Evolutionary conservation across 1,284 basidiomycete species (phyloP), one percentile per base, ranked within the genome.

Genomic region (Fomitopsis betulina): DNA sequence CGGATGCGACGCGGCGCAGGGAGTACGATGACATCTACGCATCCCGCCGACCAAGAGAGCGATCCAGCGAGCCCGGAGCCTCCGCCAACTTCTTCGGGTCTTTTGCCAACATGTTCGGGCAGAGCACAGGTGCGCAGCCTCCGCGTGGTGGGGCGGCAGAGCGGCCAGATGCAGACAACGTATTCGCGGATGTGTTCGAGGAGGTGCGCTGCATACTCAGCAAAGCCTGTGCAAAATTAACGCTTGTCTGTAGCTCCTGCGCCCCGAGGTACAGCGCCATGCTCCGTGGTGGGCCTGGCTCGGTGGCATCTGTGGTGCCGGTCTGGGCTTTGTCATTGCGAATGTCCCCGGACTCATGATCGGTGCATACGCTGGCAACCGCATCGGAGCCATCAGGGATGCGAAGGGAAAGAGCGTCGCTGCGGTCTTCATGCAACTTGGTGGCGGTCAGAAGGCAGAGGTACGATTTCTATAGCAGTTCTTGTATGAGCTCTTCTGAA

Each of bases 401-500:
- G 94, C 94, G 2, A 96, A 96, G 76, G 94, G 89, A 17, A 94
- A 93, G 79, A 89, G 87, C 61, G 94, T 97, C 23, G 93, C 91
- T 10, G 80, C 89, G 19, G 96, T 98, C n/a, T 99, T 99, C 72
- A 76, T 81, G 51, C 81, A 89, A 30, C 79, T 98, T 13, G 88
- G 86, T 17, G 82, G 85, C 2, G 78, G 78, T 54, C 91, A 96
- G 79, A 95, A 93, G 70, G 93, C 95, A 38, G 90, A 95, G 83
- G 93, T 92, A 64, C 58, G 79, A 13, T 30, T 15, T 12, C 15
- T 1, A 30, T 17, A 5, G 9, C 13, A 13, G 27, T 17, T 4
- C 19, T 7, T 19, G 64, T 58, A 21, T 54, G 5, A 6, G 35
- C 21, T 9, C 19, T 32, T 30, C 23, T 47, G 45, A 47, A n/a